Percentiles rank a stretch among this genome's conserved stretches.
These are phyloP conservation scores for Pestalotiopsis sp. DNA, from an alignment of 2,329 filamentous ascomycete genomes.

Conservation along the genomic window DNA sequence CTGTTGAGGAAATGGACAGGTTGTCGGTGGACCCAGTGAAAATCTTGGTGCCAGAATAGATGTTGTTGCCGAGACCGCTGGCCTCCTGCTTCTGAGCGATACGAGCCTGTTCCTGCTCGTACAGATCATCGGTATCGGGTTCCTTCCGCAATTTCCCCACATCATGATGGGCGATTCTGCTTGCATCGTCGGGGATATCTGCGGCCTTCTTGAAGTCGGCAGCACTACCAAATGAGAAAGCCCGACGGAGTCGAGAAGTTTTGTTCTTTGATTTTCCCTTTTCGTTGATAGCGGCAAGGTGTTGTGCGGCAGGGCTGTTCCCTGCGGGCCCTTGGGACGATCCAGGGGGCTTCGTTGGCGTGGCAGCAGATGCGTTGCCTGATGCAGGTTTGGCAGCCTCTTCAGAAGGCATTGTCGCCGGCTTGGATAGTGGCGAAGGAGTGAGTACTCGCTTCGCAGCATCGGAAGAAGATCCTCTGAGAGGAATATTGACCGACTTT, in stretches of 20 bases:
- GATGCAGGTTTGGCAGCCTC: slow-evolving; percentile 29
- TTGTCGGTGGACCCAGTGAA: slow-evolving; percentile 95
- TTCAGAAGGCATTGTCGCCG: slow-evolving; percentile 63
- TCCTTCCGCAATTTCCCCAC: slow-evolving; percentile 67
- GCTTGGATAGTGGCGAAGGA: slow-evolving; percentile 76
- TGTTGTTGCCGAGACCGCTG: slow-evolving; percentile 86
- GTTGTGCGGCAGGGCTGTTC: slow-evolving; percentile 76
- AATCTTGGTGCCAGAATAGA: slow-evolving; percentile 84
- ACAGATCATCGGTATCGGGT: slow-evolving; percentile 62
- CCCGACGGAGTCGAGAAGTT: slow-evolving; percentile 81
- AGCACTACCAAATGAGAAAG: slow-evolving; percentile 95
- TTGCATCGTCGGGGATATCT: slow-evolving; percentile 29
- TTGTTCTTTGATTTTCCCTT: slow-evolving; percentile 85
- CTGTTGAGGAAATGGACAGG: slow-evolving; percentile 86
- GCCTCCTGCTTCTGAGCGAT: slow-evolving; percentile 94
- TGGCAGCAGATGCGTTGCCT: slow-evolving; percentile 33
- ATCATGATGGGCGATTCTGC: slow-evolving; percentile 39
- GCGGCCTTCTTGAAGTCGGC: slow-evolving; percentile 79
- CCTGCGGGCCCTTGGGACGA: slow-evolving; percentile 34
- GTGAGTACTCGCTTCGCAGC: slow-evolving; percentile 65
- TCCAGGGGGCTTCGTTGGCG: slow-evolving; percentile 32
- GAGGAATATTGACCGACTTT: slow-evolving; percentile 60
- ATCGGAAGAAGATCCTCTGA: slow-evolving; percentile 67
- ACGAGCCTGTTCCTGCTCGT: slow-evolving; percentile 86
- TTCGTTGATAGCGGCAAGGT: slow-evolving; percentile 84